Evolutionary conservation across 495 filamentous ascomycete species (phyloP), one percentile per base, ranked within the genome.

Genomic region (Trichoderma asperelloides): DNA sequence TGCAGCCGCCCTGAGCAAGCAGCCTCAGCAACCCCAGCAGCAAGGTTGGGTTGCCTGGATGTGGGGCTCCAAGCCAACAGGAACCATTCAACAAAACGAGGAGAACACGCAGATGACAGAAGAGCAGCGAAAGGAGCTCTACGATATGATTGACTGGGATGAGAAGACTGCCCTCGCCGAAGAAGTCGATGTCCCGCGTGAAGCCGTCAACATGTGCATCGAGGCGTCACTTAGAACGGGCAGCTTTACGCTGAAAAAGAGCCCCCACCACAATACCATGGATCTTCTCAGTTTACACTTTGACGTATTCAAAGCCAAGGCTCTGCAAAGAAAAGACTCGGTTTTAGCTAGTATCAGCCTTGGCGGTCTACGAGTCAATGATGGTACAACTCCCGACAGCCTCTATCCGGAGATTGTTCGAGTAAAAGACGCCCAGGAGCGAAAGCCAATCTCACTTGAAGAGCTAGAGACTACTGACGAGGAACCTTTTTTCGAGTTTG

Each of bases 141-240:
- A 98, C 72, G 91, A 92, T 70, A 96, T 91, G 41, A 98, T 98
- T 70, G 93, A 97, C 72, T 98, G 93, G 90, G 91, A 98, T 71
- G 95, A 98, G 79, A 97, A 97, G 81, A 90, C 93, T 64, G 88
- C 88, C 3, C 82, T 98, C 40, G 81, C 91, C 0, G 93, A 95
- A 69, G 88, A 88, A 65, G 89, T 98, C 30, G 93, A 98, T 72
- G 83, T 91, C 63, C 95, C 95, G 0, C 86, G 89, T 60, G 96
- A 98, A 68, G 91, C 90, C 64, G 85, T 97, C 66, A 96, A 97
- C 78, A 80, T 97, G 73, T 91, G 97, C 75, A 79, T 98, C 67
- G 91, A 98, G 71, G 87, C 94, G 40, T 91, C 90, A 57, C 87
- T 98, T 28, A 89, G 88, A 64, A 95, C 93, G 8, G 95, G 95